These are phyloP conservation scores for Lenzites betulinus DNA, from an alignment of 768 basidiomycete genomes.

Conservation along the genomic window DNA sequence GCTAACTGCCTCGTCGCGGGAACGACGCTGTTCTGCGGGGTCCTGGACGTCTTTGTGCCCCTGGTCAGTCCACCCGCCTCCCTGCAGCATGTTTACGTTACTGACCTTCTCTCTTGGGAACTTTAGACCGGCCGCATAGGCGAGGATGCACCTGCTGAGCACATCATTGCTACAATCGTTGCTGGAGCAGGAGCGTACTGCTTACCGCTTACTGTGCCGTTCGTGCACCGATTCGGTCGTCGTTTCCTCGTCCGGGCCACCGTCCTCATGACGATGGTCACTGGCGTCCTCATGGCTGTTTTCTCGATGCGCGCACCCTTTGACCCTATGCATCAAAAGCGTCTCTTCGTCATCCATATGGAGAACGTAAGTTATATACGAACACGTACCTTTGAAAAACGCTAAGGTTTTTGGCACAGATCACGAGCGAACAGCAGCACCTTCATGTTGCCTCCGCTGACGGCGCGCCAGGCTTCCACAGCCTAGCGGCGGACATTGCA, in stretches of 20 bases:
- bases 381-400: neutral
- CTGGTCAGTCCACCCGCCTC: conserved; percentile 48
- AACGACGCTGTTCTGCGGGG: conserved; percentile 55
- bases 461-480: conserved; percentile 72
- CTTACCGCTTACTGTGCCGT: conserved; percentile 64
- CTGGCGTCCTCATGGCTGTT: conserved; percentile 54
- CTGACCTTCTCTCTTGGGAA: neutral
- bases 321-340: conserved; percentile 84
- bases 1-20: conserved; percentile 57
- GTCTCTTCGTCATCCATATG: conserved; percentile 79
- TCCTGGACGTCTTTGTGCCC: conserved; percentile 89
- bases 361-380: conserved; percentile 67
- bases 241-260: conserved; percentile 41
- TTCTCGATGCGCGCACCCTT: conserved; percentile 68
- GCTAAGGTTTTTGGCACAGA: conserved; percentile 40
- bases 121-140: conserved; percentile 80
- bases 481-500: conserved; percentile 63
- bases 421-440: conserved; percentile 69
- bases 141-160: conserved; percentile 80
- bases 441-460: conserved; percentile 85
- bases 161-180: conserved; percentile 82
- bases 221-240: conserved; percentile 71
- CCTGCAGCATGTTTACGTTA: neutral
- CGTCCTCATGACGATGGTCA: conserved; percentile 46
- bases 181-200: conserved; percentile 56